Base-by-base conservation (phyloP, 148 eudicot genomes). In the Beta vulgaris region DNA sequence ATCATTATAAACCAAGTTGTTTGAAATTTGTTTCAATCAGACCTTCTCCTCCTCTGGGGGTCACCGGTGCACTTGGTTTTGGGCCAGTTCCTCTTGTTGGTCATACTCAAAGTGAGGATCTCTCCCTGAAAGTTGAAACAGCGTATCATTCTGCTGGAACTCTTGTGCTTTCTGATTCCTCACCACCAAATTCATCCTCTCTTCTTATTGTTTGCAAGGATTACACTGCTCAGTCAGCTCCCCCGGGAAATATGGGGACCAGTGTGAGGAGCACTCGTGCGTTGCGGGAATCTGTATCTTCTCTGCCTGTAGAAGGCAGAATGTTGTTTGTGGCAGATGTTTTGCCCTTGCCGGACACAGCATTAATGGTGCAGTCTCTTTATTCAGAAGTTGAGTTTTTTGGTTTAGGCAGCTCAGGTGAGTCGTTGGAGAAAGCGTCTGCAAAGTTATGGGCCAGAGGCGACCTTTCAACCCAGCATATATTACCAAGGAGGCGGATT, bases 321-420 rank as follows among this genome's bases (percentile, higher is more conserved):
- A 96, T 96, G 99, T 90, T 92, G 67, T 91, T 78, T 78, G 94
- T 92, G 64, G 92, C 98, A 53, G 99, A 96, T 83, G 83, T 96
- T 74, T 81, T 89, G 23, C 98, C 99, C 7, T 79, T 88, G 48
- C 92, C 92, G 2, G 97, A 86, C 77, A 86, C 98, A 72, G 92
- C 91, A 72, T 84, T 86, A 37, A 85, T 85, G 58, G 89, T 91
- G 76, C 92, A 89, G 74, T 89, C 99, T 78, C 89, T 96, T 44
- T 95, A 95, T 80, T 89, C 97, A 34, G 93, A 92, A 32, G 72
- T 87, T 73, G 98, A 85, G 54, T 80, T 84, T 72, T 79, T 69
- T 83, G 92, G 91, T 71, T 78, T 85, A 72, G 87, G 85, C 44
- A 80, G 78, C 72, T 87, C 88, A 44, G 79, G 84, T 68, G 96